Percentiles rank a stretch among this genome's conserved stretches.
These are phyloP conservation scores for Hymenoscyphus infarciens DNA, from an alignment of 2,329 filamentous ascomycete species.

Conservation along the genomic window DNA sequence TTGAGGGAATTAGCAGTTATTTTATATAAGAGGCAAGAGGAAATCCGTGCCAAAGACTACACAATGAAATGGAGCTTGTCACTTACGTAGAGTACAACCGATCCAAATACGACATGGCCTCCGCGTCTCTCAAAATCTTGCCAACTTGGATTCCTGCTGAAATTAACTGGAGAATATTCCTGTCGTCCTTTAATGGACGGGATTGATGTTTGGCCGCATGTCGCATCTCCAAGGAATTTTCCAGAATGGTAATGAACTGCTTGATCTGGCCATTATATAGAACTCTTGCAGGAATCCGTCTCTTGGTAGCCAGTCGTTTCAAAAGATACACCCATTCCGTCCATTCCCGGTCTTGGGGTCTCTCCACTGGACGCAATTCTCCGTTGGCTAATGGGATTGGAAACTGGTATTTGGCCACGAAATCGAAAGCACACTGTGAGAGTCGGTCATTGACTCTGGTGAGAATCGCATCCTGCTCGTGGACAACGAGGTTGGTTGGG, in stretches of 20 bases:
- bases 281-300: conserved; percentile 77
- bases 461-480: conserved; percentile 81
- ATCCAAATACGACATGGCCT: conserved; percentile 78
- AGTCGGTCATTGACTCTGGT: conserved; percentile 79
- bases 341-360: conserved; percentile 78
- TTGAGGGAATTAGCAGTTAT: neutral
- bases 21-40: neutral
- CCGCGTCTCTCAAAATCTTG: conserved; percentile 80
- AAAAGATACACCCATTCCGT: conserved; percentile 88
- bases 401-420: conserved; percentile 88
- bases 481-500: conserved; percentile 75
- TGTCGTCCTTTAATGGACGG: conserved; percentile 79
- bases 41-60: too few species aligned
- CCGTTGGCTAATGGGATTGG: conserved; percentile 69
- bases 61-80: neutral
- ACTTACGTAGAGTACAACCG: conserved; percentile 65
- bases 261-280: conserved; percentile 90
- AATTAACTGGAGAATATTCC: conserved; percentile 83
- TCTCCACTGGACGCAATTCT: conserved; percentile 74
- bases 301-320: conserved; percentile 80
- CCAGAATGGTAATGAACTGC: conserved; percentile 81
- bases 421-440: conserved; percentile 83
- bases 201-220: conserved; percentile 82
- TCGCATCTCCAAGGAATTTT: conserved; percentile 85
- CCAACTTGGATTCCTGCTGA: conserved; percentile 84